Conservation (phyloP, 371 early-diverging fungal genomes). For the Lichtheimia ornata region DNA sequence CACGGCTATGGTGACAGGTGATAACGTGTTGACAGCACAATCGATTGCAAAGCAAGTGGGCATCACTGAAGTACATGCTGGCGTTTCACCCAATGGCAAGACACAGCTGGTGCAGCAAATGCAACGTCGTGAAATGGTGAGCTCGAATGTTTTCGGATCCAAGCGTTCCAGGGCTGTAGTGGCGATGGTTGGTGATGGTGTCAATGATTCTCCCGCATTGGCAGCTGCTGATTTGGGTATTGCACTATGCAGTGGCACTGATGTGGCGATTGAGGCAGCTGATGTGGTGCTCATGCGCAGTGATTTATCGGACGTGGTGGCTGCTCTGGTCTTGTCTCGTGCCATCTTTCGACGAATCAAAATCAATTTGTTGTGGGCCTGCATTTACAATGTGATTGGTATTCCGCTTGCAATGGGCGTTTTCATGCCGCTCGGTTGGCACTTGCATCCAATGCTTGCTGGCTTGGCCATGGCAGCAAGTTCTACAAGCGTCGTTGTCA, state of each 20-base stretch:
- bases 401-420: constrained; percentile 96
- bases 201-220: constrained; percentile 97
- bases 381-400: constrained; percentile 84
- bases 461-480: constrained; percentile 94
- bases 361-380: constrained; percentile 89
- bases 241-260: constrained; percentile 90
- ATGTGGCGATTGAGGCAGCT: constrained; percentile 95
- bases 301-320: constrained; percentile 83
- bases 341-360: constrained; percentile 84
- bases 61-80: constrained; percentile 85
- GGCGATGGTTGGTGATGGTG: constrained; percentile 99
- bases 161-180: constrained; percentile 45
- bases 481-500: constrained; percentile 90
- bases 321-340: constrained; percentile 81
- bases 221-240: constrained; percentile 95
- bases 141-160: not conserved
- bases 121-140: constrained; percentile 39
- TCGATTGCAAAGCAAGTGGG: constrained; percentile 74
- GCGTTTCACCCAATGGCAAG: constrained; percentile 92
- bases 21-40: constrained; percentile 78
- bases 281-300: constrained; percentile 83
- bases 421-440: constrained; percentile 80
- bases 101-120: constrained; percentile 69
- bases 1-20: constrained; percentile 93
- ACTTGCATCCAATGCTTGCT: constrained; percentile 89